Evolutionary conservation across 306 rosid genomes (phyloP), one percentile per base, ranked within the genome.

Genomic region (Spatholobus suberectus): DNA sequence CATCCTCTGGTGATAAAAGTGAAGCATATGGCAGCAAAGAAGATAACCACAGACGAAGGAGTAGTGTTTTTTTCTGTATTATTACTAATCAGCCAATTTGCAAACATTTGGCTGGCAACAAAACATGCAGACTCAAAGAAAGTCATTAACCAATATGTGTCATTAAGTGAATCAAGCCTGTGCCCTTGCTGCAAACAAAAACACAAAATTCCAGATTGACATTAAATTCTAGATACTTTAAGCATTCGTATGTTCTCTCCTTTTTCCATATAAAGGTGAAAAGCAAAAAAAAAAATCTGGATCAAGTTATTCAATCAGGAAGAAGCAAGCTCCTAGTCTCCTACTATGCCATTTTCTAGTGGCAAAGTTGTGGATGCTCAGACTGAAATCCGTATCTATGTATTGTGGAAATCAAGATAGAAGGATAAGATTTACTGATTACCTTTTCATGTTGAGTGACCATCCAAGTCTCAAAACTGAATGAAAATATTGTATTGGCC

Each of bases 91-190:
- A 94, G 87, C 94, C 97, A 91, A 87, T 96, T 94, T 75, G 93
- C 89, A 91, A 96, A 85, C 82, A 91, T 78, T 85, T 96, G 99
- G 90, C 96, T 90, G 83, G 91, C 97, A 83, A 96, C 88, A 79
- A 85, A 87, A 71, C 90, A 94, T 11, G 90, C 92, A 10, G 96
- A 87, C 91, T 96, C 97, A 86, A 89, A 91, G 81, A 91, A 87
- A 84, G 89, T 88, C 98, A 96, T 96, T 70, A 94, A 85, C 99
- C 99, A 96, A 91, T 88, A 94, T 24, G 94, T 89, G 67, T 96
- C 99, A 59, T 89, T 92, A 68, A 94, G 88, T 70, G 91, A 83
- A 83, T 96, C 98, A 61, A 83, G 96, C 81, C 98, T 85, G 92
- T 94, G 92, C 67, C 95, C 97, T 90, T 90, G 93, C 98, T 94